Evolutionary conservation across 2,329 filamentous ascomycete genomes (phyloP).

Genomic region (Drechslera avenae): DNA sequence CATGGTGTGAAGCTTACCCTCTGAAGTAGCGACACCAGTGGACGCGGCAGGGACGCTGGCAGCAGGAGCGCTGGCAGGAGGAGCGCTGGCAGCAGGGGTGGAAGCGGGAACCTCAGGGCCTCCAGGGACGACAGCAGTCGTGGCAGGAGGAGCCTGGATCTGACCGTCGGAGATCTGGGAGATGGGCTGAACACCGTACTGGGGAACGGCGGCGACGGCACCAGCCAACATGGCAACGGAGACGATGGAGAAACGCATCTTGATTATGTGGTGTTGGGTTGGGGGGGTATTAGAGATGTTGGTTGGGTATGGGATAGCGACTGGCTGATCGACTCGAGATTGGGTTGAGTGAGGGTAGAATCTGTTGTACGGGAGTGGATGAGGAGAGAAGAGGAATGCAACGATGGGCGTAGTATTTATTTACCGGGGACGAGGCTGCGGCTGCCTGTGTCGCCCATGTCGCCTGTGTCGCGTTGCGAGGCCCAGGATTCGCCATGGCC

Average conservation of each 20-base stretch:
- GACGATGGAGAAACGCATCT: slow-evolving; percentile 42
- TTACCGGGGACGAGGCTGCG: slow-evolving; percentile 10
- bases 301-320: slow-evolving; percentile 15
- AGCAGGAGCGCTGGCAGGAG: slow-evolving; percentile 4
- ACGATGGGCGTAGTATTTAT: slow-evolving; percentile 19
- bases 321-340: slow-evolving; percentile 21
- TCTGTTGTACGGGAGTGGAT: slow-evolving; percentile 10
- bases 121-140: slow-evolving; percentile 4
- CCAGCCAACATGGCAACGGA: slow-evolving; percentile 37
- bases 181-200: slow-evolving; percentile 38
- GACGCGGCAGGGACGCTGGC: background rate
- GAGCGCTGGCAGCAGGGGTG: slow-evolving; percentile 2
- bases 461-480: slow-evolving; percentile 10
- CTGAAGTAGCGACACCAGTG: too few relatives aligned
- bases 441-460: slow-evolving; percentile 2
- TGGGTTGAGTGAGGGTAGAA: slow-evolving; percentile 6
- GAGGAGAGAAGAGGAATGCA: slow-evolving; percentile 10
- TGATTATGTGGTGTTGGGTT: slow-evolving; percentile 23
- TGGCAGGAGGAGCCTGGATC: slow-evolving; percentile 43
- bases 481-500: slow-evolving; percentile 1
- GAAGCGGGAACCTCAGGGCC: slow-evolving; percentile 9
- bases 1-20: background rate
- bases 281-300: slow-evolving; percentile 6
- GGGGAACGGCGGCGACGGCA: slow-evolving; percentile 36
- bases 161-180: slow-evolving; percentile 48